Evolutionary conservation across 805 yeast species (phyloP).

Genomic region (Lachancea fermentati): DNA sequence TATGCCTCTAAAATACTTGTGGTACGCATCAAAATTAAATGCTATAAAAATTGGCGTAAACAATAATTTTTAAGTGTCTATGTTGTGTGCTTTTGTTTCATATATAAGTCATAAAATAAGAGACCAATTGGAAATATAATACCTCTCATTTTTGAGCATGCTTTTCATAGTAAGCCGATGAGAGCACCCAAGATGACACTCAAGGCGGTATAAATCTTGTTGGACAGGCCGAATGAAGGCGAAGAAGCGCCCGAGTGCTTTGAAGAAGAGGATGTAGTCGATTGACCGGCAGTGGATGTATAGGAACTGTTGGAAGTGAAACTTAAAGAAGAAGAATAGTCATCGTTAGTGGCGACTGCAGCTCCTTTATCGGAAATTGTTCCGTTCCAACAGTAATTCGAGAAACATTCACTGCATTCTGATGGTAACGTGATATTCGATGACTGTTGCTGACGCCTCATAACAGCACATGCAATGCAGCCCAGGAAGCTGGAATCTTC

Average conservation of each 20-base stretch:
- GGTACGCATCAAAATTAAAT: too few species aligned
- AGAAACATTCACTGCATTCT: conserved; percentile 70
- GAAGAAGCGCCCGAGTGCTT: background rate
- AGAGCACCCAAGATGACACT: conserved; percentile 1
- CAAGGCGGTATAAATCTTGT: background rate
- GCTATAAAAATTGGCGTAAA: too few species aligned
- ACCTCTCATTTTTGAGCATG: background rate
- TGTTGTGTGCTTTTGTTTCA: too few species aligned
- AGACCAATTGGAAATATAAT: too few species aligned
- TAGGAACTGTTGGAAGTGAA: conserved; percentile 8
- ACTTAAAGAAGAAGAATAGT: conserved; percentile 11
- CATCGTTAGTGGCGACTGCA: conserved; percentile 15
- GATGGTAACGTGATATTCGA: conserved; percentile 51
- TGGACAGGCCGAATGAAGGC: background rate
- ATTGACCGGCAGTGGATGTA: conserved; percentile 10
- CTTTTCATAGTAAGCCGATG: conserved; percentile 2
- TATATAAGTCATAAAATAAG: too few species aligned
- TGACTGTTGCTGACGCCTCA: conserved; percentile 74
- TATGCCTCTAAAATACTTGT: too few species aligned
- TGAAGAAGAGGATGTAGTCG: conserved; percentile 6
- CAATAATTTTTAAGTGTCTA: too few species aligned
- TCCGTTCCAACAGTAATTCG: conserved; percentile 60
- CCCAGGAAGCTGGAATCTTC: conserved; percentile 63
- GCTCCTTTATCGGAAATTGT: conserved; percentile 37
- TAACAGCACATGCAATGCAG: conserved; percentile 79